Evolutionary conservation across 768 basidiomycete genomes (phyloP).

Genomic region (Mycena alexandri): DNA sequence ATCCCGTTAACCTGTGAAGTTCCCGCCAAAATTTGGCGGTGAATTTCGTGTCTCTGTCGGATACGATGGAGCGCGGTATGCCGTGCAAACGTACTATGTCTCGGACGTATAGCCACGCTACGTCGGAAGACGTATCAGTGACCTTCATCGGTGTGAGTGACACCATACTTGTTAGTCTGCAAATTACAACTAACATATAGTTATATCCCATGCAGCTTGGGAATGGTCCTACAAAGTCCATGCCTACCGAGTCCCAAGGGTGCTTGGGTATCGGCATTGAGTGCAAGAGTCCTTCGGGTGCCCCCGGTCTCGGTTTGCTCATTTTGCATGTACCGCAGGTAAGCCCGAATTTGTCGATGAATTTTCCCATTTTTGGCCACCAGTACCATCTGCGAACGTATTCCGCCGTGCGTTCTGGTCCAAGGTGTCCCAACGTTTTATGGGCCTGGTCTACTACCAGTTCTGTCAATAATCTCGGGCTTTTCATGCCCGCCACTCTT

Average conservation of each 20-base stretch:
- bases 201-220: conserved; percentile 2
- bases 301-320: background rate
- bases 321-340: background rate
- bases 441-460: background rate
- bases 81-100: no score
- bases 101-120: no score
- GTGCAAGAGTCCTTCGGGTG: background rate
- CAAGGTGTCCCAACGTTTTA: conserved; percentile 43
- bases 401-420: conserved; percentile 37
- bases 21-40: no score
- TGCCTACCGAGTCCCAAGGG: conserved; percentile 38
- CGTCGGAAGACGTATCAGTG: background rate
- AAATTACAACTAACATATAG: conserved; percentile 7
- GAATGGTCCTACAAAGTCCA: conserved; percentile 17
- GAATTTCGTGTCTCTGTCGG: no score
- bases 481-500: background rate
- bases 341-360: conserved; percentile 29
- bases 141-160: no score
- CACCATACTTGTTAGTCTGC: conserved; percentile 6
- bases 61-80: no score
- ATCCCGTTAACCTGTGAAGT: no score
- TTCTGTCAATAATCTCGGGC: background rate
- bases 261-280: background rate
- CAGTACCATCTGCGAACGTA: conserved; percentile 42
- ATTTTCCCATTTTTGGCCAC: conserved; percentile 32